Conservation (phyloP, 768 basidiomycete species). For the Russula dissimulans region DNA sequence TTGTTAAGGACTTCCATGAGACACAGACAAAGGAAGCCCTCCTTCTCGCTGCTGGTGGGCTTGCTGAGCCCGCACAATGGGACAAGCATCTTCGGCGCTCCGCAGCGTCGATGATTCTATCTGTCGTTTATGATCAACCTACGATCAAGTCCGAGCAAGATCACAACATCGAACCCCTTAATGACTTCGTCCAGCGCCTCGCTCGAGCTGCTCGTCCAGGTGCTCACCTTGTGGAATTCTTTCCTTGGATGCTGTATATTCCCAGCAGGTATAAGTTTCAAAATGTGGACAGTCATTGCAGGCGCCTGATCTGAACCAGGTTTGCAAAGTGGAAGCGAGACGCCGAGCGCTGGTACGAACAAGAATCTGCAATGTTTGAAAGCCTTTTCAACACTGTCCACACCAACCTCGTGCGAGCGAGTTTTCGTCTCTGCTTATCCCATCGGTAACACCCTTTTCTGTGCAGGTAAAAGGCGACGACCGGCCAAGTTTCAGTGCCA, state of each 20-base stretch:
- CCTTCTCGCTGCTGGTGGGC: too few relatives aligned
- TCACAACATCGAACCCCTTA: not conserved
- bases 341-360: too few relatives aligned
- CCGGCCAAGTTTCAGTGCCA: too few relatives aligned
- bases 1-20: too few relatives aligned
- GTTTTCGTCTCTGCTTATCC: too few relatives aligned
- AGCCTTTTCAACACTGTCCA: not conserved
- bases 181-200: slow-evolving; percentile 3
- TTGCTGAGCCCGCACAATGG: not conserved
- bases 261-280: too few relatives aligned
- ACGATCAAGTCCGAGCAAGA: slow-evolving; percentile 3
- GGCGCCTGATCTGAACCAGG: not conserved
- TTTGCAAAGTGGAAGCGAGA: not conserved
- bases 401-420: too few relatives aligned
- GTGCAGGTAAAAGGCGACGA: too few relatives aligned
- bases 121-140: slow-evolving; percentile 8
- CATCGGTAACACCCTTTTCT: too few relatives aligned
- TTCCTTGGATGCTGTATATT: too few relatives aligned
- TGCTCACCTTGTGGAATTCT: not conserved
- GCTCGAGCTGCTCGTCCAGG: slow-evolving; percentile 9
- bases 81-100: slow-evolving; percentile 4
- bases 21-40: not conserved
- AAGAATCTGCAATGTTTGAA: not conserved
- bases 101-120: slow-evolving; percentile 12
- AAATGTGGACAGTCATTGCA: too few relatives aligned